Conservation (phyloP, 108 stramenopile species). For the Pseudonitzschia multiseries region DNA sequence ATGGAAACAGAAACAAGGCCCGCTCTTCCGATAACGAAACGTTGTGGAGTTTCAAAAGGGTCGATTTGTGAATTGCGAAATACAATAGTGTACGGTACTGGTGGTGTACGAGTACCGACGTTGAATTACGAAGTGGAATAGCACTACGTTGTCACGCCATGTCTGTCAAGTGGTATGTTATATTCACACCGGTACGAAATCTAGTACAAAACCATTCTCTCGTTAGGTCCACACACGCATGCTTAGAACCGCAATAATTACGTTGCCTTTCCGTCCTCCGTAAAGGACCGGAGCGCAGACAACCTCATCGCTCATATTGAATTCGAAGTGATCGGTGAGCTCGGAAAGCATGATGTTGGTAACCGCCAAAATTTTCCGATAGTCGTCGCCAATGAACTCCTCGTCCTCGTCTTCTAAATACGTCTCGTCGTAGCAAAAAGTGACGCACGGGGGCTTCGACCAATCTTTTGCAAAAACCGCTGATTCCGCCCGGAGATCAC, state of each 20-base stretch:
- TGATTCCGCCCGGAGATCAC: background rate
- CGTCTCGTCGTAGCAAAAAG: background rate
- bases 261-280: background rate
- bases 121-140: no score
- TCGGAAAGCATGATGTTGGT: background rate
- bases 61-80: no score
- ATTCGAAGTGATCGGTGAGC: background rate
- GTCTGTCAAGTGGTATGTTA: no score
- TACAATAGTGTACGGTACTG: no score
- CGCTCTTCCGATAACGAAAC: no score
- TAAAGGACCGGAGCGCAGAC: background rate
- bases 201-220: no score
- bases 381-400: background rate
- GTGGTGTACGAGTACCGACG: no score
- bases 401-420: background rate
- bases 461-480: background rate
- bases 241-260: background rate
- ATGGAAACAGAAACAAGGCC: no score
- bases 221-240: background rate
- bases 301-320: background rate
- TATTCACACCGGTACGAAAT: no score
- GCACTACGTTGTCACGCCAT: no score
- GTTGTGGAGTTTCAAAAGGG: no score
- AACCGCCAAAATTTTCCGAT: background rate
- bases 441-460: background rate